Conservation (phyloP, 805 yeast genomes). For the Saccharomyces mikatae region DNA sequence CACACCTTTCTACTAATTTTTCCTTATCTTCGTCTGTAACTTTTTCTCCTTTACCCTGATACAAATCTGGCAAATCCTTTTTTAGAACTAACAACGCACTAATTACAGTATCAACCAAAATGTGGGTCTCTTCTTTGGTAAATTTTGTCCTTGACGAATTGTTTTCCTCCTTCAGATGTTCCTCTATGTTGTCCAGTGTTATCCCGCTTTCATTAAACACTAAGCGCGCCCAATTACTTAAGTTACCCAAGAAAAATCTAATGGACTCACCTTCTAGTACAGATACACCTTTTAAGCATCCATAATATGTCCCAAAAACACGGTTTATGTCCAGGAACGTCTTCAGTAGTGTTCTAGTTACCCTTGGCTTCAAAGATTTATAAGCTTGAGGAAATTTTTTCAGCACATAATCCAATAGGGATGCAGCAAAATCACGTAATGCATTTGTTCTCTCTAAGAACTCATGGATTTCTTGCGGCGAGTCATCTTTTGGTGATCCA, state of each 20-base stretch:
- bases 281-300: constrained; percentile 77
- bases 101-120: constrained; percentile 43
- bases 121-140: constrained; percentile 39
- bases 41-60: constrained; percentile 33
- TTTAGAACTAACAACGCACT: constrained; percentile 48
- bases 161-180: constrained; percentile 4
- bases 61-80: constrained; percentile 25
- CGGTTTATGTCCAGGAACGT: constrained; percentile 81
- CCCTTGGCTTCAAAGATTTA: constrained; percentile 84
- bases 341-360: constrained; percentile 83
- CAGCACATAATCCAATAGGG: constrained; percentile 71
- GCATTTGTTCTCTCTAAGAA: constrained; percentile 41
- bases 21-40: constrained; percentile 30
- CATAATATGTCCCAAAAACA: constrained; percentile 85
- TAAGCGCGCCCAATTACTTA: constrained; percentile 67
- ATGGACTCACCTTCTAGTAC: constrained; percentile 84
- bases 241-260: constrained; percentile 75
- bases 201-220: constrained; percentile 37
- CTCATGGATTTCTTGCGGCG: constrained; percentile 18
- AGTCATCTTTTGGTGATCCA: constrained; percentile 28
- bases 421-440: constrained; percentile 82
- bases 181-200: constrained; percentile 16
- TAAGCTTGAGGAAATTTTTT: constrained; percentile 75
- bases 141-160: constrained; percentile 19
- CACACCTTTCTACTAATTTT: constrained; percentile 52